A percentile compares a stretch with the other conserved stretches of the same genome.
Evolutionary conservation across 345 rosid genomes (phyloP).

Genomic region (Bruguiera gymnorhiza): DNA sequence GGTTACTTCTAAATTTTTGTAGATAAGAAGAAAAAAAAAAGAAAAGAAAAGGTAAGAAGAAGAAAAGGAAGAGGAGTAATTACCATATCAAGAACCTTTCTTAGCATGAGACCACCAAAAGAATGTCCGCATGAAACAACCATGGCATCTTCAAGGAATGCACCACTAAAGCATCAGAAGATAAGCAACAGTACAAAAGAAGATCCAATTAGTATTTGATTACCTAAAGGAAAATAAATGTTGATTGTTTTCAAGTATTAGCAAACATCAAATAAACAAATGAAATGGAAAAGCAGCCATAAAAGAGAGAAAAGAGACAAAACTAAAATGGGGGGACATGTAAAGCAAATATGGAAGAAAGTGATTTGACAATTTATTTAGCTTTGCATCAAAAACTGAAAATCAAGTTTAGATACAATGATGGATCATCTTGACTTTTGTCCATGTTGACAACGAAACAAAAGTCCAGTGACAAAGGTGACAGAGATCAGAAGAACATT

Average conservation of each 20-base stretch:
- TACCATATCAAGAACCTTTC: constrained; percentile 82
- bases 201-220: constrained; percentile 6
- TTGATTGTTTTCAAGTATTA: neutral
- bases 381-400: too few species aligned
- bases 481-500: too few species aligned
- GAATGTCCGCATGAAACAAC: constrained; percentile 97
- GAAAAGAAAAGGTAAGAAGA: neutral
- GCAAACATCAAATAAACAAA: neutral
- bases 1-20: neutral
- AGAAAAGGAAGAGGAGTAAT: constrained; percentile 23
- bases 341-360: neutral
- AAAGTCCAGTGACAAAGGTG: too few species aligned
- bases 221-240: neutral
- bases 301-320: neutral
- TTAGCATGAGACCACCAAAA: constrained; percentile 94
- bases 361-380: neutral
- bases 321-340: neutral
- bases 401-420: too few species aligned
- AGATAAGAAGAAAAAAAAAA: neutral
- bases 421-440: too few species aligned
- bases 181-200: constrained; percentile 1
- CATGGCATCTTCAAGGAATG: constrained; percentile 94
- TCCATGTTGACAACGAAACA: too few species aligned
- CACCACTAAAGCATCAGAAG: constrained; percentile 59
- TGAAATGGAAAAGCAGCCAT: neutral